Evolutionary conservation across 225 moss, liverwort and hornwort species (phyloP), one percentile per base, ranked within the genome.

Genomic region (Asterella californica): DNA sequence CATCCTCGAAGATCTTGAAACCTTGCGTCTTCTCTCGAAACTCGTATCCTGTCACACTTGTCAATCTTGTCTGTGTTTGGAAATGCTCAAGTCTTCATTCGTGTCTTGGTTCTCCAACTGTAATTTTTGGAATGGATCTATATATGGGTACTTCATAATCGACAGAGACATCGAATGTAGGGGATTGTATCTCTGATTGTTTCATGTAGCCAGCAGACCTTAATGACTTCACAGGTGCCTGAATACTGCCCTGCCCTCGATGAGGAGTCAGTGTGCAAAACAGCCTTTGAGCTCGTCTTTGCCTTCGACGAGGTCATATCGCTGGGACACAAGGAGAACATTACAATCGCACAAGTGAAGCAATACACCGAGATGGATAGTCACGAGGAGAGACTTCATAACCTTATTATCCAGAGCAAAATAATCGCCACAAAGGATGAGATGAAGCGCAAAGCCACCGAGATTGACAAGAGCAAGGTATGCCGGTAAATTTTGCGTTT

Each of bases 281-380:
- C 91, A 82, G 96, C 96, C n/a, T 97, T 97, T 37, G 94, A 94
- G 82, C 89, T 97, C 15, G 94, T 94, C 78, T 97, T 96, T 86
- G 93, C 94, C 11, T 97, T 97, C 70, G 94, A 97, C 64, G 93
- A 94, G 82, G 96, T 97, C 53, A 91, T 94, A 45, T 93, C 94
- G 46, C 84, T 92, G 42, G 96, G 96, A 67, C 94, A 97, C 83
- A 97, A 97, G 85, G 96, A 94, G 87, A 94, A 97, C 74, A 91
- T 94, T 50, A 94, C 94, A 59, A 94, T 93, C 69, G 75, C 93
- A 18, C 94, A 97, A 90, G 96, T 97, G 61, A 97, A 97, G 79
- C 96, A 97, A 78, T 94, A 93, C 68, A 92, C 93, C 70, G 96
- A 97, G 84, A 97, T 97, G 94, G 92, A 97, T 79, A 97, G 96